phyloP scores from a whole-genome alignment of 2,329 filamentous ascomycete species.

The Talaromyces sp. region DNA sequence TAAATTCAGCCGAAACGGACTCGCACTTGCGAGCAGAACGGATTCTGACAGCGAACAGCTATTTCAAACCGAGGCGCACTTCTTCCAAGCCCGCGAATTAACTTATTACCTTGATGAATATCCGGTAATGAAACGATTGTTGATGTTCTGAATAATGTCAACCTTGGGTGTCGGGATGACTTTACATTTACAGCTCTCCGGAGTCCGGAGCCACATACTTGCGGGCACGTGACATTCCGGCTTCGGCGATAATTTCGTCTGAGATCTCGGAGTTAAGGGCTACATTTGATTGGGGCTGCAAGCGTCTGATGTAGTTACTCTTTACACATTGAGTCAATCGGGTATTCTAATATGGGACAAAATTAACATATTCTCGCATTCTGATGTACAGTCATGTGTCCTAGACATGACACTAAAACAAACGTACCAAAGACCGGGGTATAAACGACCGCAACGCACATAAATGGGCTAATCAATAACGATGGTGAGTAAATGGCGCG shows the following conservation, averaged over 20 bases:
- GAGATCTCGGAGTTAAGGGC: constrained; percentile 7
- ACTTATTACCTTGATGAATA: background rate
- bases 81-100: background rate
- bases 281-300: background rate
- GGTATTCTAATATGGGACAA: background rate
- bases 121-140: background rate
- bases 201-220: background rate
- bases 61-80: background rate
- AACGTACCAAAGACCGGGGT: background rate
- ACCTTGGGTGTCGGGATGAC: background rate
- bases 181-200: constrained; percentile 5
- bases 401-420: background rate
- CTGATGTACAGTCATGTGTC: background rate
- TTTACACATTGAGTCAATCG: background rate
- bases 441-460: constrained; percentile 9
- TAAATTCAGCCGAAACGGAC: constrained; percentile 14
- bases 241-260: background rate
- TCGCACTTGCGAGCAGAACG: constrained; percentile 13
- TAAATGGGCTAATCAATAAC: background rate
- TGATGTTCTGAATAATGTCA: background rate
- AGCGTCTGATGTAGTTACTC: background rate
- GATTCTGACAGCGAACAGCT: background rate
- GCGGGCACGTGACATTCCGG: constrained; percentile 17
- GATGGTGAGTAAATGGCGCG: background rate
- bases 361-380: background rate